These are phyloP conservation scores for Phoma sp. DNA, from an alignment of 2,329 filamentous ascomycete species.

Conservation along the genomic window DNA sequence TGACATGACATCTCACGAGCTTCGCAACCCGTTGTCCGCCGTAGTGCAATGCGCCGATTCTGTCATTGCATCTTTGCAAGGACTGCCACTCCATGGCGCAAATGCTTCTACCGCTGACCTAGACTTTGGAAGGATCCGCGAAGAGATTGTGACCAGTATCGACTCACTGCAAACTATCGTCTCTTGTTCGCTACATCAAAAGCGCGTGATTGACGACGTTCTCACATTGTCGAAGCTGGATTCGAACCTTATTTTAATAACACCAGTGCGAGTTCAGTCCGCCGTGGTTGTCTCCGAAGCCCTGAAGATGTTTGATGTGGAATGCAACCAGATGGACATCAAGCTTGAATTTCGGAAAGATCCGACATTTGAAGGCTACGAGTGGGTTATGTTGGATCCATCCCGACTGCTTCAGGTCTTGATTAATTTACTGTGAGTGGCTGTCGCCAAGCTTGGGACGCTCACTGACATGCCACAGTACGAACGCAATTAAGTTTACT, in stretches of 20 bases:
- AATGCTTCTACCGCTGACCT: conserved; percentile 8
- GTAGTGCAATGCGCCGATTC: conserved; percentile 53
- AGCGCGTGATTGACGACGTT: conserved; percentile 51
- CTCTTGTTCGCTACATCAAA: conserved; percentile 50
- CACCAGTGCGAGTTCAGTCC: conserved; percentile 32
- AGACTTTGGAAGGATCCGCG: conserved; percentile 16
- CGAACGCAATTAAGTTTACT: conserved; percentile 46
- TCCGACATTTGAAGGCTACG: conserved; percentile 48
- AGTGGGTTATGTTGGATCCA: conserved; percentile 40
- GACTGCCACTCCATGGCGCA: conserved; percentile 1
- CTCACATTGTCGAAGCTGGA: conserved; percentile 45
- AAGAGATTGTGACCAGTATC: conserved; percentile 32
- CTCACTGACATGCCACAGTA: conserved; percentile 37
- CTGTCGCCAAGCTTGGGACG: conserved; percentile 27
- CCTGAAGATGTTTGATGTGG: conserved; percentile 38
- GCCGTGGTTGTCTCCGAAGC: conserved; percentile 31
- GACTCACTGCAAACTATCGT: conserved; percentile 44
- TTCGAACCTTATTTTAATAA: conserved; percentile 36
- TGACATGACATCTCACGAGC: conserved; percentile 49
- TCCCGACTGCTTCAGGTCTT: conserved; percentile 36
- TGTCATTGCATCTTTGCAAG: conserved; percentile 34
- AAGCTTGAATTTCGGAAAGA: conserved; percentile 48
- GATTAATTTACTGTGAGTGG: conserved; percentile 37
- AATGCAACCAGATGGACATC: conserved; percentile 43
- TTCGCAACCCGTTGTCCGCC: conserved; percentile 41